Conservation (phyloP, 1,139 yeast genomes). For the Nakaseomyces delphensis region DNA sequence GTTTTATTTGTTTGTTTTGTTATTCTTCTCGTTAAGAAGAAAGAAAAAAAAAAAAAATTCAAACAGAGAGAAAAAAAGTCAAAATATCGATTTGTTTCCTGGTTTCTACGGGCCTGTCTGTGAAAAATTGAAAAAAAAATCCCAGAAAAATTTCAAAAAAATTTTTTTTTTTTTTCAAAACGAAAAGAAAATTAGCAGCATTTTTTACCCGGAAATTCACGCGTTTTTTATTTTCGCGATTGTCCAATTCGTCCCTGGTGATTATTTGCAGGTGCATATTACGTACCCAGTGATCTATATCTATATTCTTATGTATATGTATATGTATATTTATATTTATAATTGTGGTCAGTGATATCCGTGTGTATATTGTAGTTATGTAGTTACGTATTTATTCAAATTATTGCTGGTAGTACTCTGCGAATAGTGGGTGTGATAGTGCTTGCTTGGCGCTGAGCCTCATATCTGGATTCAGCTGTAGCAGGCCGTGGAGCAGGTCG, state of each 20-base stretch:
- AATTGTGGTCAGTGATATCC: not conserved
- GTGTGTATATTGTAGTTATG: not conserved
- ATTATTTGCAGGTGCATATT: too few species aligned
- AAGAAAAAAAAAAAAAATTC: not conserved
- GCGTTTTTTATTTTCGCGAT: too few species aligned
- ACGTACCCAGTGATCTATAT: not conserved
- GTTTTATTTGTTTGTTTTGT: not conserved
- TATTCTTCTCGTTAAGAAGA: not conserved
- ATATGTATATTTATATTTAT: conserved; percentile 1
- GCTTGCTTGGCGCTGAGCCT: conserved; percentile 90
- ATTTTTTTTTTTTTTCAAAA: too few species aligned
- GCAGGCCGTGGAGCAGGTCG: conserved; percentile 63
- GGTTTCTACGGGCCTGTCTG: not conserved
- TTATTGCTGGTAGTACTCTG: conserved; percentile 44
- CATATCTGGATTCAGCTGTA: conserved; percentile 88
- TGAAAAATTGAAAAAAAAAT: too few species aligned
- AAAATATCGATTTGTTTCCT: not conserved
- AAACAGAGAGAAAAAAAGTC: too few species aligned
- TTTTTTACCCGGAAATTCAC: too few species aligned
- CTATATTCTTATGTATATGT: not conserved
- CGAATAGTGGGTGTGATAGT: conserved; percentile 91
- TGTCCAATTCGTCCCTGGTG: too few species aligned
- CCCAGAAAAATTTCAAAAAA: too few species aligned
- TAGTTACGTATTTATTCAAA: not conserved
- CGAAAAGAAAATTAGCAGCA: too few species aligned